Evolutionary conservation across 345 rosid genomes (phyloP), one percentile per base, ranked within the genome.

Genomic region (Gossypium turneri): DNA sequence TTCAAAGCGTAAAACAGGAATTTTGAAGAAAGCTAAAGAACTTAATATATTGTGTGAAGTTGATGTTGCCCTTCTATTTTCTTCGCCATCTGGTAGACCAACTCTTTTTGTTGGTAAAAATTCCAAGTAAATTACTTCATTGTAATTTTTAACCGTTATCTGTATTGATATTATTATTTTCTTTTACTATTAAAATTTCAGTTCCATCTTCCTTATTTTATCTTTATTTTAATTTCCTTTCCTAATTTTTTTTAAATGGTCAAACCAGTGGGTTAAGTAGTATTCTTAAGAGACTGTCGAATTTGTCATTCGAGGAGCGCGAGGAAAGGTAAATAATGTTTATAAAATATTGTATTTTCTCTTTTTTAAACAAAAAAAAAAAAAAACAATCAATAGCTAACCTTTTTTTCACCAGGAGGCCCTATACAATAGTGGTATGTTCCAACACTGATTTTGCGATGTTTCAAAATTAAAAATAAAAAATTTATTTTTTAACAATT

Each of bases 1-100:
- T 12, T 85, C 89, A 17, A 89, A 87, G 84, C 75, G 92, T 2
- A 89, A 83, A 53, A 19, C 44, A 0, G 82, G 90, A 0, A 1
- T 87, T n/a, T 15, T 87, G 0, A 85, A 89, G 66, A 85, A 84
- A 16, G 89, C 87, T 0, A 19, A 79, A 22, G 1, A 22, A 22
- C 22, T 22, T 22, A 22, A 22, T 0, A 57, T 66, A 10, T 25
- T 82, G 3, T 82, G 87, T 29, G 87, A 84, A 24, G 72, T 71
- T n/a, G 85, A 82, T 76, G 15, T 84, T 2, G 81, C 75, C 2
- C 69, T 84, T 25, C 1, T 80, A 4, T 22, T 79, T 75, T 78
- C 81, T 47, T 82, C 86, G 10, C 85, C 84, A 0, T 43, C 76
- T 0, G 82, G 67, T 7, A 81, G 75, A 2, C 80, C 65, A 6